phyloP scores from a whole-genome alignment of 2,329 filamentous ascomycete genomes.

The Talaromyces sp. region DNA sequence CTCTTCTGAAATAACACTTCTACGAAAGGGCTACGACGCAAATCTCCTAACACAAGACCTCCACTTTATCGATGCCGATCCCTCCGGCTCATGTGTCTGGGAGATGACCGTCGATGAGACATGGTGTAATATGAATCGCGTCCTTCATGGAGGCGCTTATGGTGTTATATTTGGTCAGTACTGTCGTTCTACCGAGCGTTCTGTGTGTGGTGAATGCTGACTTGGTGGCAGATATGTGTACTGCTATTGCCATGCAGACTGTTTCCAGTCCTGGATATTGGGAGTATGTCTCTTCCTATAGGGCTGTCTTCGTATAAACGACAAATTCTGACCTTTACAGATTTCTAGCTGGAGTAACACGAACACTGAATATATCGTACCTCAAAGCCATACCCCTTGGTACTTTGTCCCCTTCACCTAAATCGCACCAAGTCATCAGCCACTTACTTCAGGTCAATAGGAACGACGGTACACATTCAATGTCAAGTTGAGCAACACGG shows the following conservation, averaged over 20 bases:
- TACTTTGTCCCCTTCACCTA: constrained; percentile 21
- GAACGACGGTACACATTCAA: constrained; percentile 43
- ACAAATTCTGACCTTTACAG: constrained; percentile 18
- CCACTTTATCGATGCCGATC: constrained; percentile 25
- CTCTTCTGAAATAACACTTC: not conserved
- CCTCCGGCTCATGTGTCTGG: constrained; percentile 24
- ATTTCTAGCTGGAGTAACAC: constrained; percentile 51
- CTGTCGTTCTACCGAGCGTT: no score
- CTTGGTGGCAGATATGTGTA: constrained; percentile 47
- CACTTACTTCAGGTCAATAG: constrained; percentile 19
- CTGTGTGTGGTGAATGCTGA: not conserved
- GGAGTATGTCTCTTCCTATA: no score
- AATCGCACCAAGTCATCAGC: not conserved
- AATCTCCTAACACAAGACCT: constrained; percentile 24
- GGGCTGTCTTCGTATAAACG: no score
- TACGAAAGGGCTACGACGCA: constrained; percentile 25
- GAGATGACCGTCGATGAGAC: constrained; percentile 24
- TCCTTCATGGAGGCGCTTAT: constrained; percentile 53
- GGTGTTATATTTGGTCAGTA: constrained; percentile 66
- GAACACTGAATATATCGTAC: constrained; percentile 51
- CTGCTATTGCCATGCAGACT: constrained; percentile 49
- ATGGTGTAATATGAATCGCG: constrained; percentile 28
- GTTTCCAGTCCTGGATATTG: constrained; percentile 48
- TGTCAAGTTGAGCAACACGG: constrained; percentile 46
- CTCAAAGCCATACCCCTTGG: constrained; percentile 48